phyloP scores from a whole-genome alignment of 345 rosid genomes.

The Fremontodendron californicum region DNA sequence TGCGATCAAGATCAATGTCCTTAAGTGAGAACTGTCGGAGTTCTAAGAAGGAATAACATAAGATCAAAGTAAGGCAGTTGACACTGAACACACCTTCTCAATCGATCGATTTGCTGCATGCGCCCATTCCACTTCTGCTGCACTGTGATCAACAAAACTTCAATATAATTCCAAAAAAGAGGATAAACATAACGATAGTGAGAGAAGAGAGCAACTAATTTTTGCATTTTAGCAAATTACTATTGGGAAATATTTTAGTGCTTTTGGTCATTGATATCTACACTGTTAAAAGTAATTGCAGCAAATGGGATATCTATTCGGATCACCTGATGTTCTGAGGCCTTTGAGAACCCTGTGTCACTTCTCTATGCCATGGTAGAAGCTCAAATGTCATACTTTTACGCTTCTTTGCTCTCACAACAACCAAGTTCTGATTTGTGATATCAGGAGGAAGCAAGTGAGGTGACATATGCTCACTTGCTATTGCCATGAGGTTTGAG shows the following conservation, averaged over 20 bases:
- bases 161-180: constrained; percentile 11
- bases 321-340: constrained; percentile 66
- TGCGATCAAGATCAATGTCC: constrained; percentile 28
- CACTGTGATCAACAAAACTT: constrained; percentile 41
- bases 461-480: constrained; percentile 35
- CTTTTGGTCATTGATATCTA: neutral
- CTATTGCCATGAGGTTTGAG: constrained; percentile 27
- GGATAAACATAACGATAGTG: neutral
- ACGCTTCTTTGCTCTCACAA: constrained; percentile 57
- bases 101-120: constrained; percentile 49
- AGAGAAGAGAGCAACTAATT: neutral
- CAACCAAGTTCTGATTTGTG: constrained; percentile 28
- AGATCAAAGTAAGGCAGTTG: neutral
- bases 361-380: constrained; percentile 69
- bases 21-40: constrained; percentile 12
- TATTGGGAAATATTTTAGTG: neutral
- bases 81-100: constrained; percentile 59
- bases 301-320: neutral
- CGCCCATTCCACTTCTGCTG: constrained; percentile 71
- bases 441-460: constrained; percentile 36
- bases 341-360: constrained; percentile 34
- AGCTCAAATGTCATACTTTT: constrained; percentile 49
- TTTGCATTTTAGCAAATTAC: neutral
- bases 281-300: neutral
- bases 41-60: neutral